A percentile compares a stretch with the other conserved stretches of the same genome.
Conservation (phyloP, 768 basidiomycete species). For the Lactifluus pinguis region DNA sequence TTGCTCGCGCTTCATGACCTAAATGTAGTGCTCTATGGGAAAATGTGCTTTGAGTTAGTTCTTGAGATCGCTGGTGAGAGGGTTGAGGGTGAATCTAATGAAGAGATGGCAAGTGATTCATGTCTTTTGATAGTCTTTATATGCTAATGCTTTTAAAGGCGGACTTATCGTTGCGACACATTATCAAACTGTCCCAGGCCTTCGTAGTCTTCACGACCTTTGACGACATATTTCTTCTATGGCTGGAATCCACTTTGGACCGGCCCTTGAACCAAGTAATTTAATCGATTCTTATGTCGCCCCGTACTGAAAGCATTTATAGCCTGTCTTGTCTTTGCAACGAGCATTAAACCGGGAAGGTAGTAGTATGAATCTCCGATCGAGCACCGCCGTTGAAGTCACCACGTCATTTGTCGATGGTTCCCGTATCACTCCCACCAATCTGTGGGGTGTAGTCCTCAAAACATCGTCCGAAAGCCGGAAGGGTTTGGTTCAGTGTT, state of each 20-base stretch:
- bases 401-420: constrained; percentile 26
- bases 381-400: constrained; percentile 30
- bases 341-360: constrained; percentile 49
- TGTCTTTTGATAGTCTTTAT: not conserved
- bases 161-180: constrained; percentile 32
- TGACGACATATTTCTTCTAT: constrained; percentile 48
- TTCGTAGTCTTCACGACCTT: constrained; percentile 48
- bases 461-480: constrained; percentile 34
- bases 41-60: constrained; percentile 45
- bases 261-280: constrained; percentile 34
- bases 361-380: constrained; percentile 36
- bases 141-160: not conserved
- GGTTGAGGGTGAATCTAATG: not conserved
- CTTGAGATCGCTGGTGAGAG: constrained; percentile 35
- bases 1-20: constrained; percentile 58
- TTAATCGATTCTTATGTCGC: not conserved
- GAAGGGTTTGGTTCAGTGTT: constrained; percentile 37
- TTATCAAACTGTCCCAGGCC: constrained; percentile 45
- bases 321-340: constrained; percentile 47
- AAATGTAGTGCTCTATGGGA: constrained; percentile 44
- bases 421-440: constrained; percentile 26
- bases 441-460: constrained; percentile 49
- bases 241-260: constrained; percentile 43
- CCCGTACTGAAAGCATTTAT: constrained; percentile 1
- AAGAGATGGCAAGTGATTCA: constrained; percentile 3